These are phyloP conservation scores for Lentinula aciculospora DNA, from an alignment of 768 basidiomycete genomes.

Conservation along the genomic window DNA sequence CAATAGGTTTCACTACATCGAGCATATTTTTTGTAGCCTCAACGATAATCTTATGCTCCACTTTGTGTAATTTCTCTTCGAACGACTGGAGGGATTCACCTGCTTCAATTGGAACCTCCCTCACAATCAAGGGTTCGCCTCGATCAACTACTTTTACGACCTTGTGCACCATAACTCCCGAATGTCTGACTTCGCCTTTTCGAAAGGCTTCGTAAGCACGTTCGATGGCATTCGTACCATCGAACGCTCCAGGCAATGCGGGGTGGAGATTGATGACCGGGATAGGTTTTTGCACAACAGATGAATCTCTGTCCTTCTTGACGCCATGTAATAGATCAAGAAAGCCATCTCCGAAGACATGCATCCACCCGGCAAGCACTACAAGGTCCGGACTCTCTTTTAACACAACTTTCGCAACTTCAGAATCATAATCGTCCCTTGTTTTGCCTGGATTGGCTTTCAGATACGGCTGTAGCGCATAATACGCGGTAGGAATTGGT, in stretches of 20 bases:
- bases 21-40: slow-evolving; percentile 72
- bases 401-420: slow-evolving; percentile 67
- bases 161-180: slow-evolving; percentile 91
- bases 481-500: slow-evolving; percentile 75
- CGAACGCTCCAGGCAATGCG: slow-evolving; percentile 93
- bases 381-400: slow-evolving; percentile 71
- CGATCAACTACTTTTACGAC: slow-evolving; percentile 92
- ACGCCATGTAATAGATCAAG: slow-evolving; percentile 57
- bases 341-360: slow-evolving; percentile 82
- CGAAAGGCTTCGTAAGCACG: slow-evolving; percentile 88
- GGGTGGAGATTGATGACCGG: slow-evolving; percentile 97
- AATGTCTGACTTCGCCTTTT: slow-evolving; percentile 68
- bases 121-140: slow-evolving; percentile 81
- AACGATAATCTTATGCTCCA: slow-evolving; percentile 91
- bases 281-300: slow-evolving; percentile 28
- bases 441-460: slow-evolving; percentile 69
- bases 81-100: slow-evolving; percentile 72
- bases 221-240: slow-evolving; percentile 88
- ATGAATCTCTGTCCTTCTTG: slow-evolving; percentile 17
- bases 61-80: slow-evolving; percentile 70
- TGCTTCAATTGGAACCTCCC: slow-evolving; percentile 65
- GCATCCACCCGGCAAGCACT: slow-evolving; percentile 99
- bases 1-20: slow-evolving; percentile 37
- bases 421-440: slow-evolving; percentile 79
- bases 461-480: slow-evolving; percentile 81